Base-by-base conservation (phyloP, 164 flowering plant species). In the Liriodendron chinense region DNA sequence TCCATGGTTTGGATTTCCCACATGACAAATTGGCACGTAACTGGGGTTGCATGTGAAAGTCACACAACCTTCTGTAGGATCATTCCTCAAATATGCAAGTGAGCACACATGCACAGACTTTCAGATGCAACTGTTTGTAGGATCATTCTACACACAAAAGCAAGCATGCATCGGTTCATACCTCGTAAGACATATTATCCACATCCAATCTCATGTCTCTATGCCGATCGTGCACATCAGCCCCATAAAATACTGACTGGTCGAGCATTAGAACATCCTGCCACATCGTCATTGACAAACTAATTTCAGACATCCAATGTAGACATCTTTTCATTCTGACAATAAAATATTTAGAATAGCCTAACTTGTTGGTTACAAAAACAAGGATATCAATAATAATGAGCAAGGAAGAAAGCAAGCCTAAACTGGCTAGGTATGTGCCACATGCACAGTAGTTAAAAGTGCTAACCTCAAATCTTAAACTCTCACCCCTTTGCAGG, bases 101-200 rank as follows among this genome's bases (percentile, higher is more conserved):
- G 43, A 34, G 43, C 7, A 34, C 43, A 34, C 43, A 34, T 34
- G 43, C 43, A 34, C 43, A 34, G 43, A 34, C 43, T 34, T 34
- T 34, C 43, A 34, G 43, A 34, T 34, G 43, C 43, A 34, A 34
- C 43, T 34, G 43, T 34, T 34, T 34, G 43, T 34, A 34, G 43
- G 5, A 34, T 34, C 43, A 34, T 34, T 34, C 43, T 34, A 34
- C 43, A 34, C 43, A 64, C 24, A 23, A 26, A 6, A 64, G 62
- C 62, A 57, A 57, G 62, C 20, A 2, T 0, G 62, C 26, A 64
- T 24, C 20, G 26, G n/a, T 21, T 13, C 7, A 61, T 71, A 93
- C 97, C 96, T 93, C 97, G 75, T 93, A 93, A 66, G 96, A 91
- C 99, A 95, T 95, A 80, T 93, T 92, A 79, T 95, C 99, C 64